Evolutionary conservation across 192 early-diverging fungal genomes (phyloP), one percentile per base, ranked within the genome.

Genomic region (Chytriomyces hyalinus): DNA sequence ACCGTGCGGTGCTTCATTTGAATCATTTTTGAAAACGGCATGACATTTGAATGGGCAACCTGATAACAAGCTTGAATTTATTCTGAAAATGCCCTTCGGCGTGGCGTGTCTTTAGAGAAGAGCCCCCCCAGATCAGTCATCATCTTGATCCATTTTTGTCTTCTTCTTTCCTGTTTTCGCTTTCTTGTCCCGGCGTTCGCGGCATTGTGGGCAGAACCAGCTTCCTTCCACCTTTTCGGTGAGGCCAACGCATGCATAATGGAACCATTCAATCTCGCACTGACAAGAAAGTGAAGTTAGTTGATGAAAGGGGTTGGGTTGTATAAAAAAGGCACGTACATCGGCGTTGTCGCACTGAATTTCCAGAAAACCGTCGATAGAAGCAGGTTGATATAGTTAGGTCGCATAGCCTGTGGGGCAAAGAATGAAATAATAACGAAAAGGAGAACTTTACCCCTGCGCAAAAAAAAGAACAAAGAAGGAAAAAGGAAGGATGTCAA

Each of bases 231-330:
- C 94, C 48, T 91, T 94, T 15, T 87, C 90, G 46, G 89, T 92
- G 44, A 99, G 88, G 26, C 93, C 94, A 13, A 97, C 97, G 74
- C 97, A 99, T 0, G 87, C 90, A 71, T 95, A 87, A 84, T 99
- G 97, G 87, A 99, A 99, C 97, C 97, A 99, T 85, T 99, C 96
- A 73, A 94, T 92, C 61, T 93, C 92, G 81, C 97, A 99, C 90
- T 76, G 45, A 17, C 49, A 47, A 45, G 48, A 46, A 69, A 67
- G 26, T 57, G 20, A 20, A 59, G 61, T 57, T 59, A 26, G 11
- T 11, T 24, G 20, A 46, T 5, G 73, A 48, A 44, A 78, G 6
- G 45, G 17, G 44, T 20, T 20, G 49, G 65, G 63, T 53, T 11
- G 5, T 28, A 46, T 7, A 48, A 70, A 48, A 65, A 81, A 81